Base-by-base conservation (phyloP, 331 rosid species). In the Malus hybrid region DNA sequence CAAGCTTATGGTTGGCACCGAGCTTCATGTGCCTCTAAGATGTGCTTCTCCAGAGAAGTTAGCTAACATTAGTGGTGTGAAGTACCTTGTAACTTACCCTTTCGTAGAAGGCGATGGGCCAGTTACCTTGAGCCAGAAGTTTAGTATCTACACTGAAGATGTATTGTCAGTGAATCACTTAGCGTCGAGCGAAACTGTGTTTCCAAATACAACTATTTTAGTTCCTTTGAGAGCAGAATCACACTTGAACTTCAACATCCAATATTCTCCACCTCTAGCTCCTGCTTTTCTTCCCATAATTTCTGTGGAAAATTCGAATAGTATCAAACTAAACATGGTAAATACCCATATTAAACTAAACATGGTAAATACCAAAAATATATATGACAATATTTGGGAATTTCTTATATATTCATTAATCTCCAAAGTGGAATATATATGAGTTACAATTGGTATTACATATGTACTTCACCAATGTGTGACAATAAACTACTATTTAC, bases 71-170 rank as follows among this genome's bases (percentile, higher is more conserved):
- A 71, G 52, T 52, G 63, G 79, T 19, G 74, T 87, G 44, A 76
- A 87, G 70, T 76, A 84, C 75, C 89, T 87, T 79, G 85, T 89
- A 7, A 85, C 92, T 66, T 89, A 87, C 87, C 97, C 93, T 77
- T 1, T 89, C 19, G 20, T 86, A 6, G 63, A 12, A 74, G 82
- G 72, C 10, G 92, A 88, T 55, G 42, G 8, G 13, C 66, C 64
- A 5, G 55, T 6, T 1, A 39, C 1, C 64, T 30, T 87, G 73
- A 61, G 73, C 19, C 7, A 42, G 30, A 87, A 84, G 75, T 89
- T 91, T 61, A 72, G 77, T 5, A 66, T 89, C 57, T 76, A 84
- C 66, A 15, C 12, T 22, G 80, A 86, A 75, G 86, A 84, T 33
- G 57, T 91, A 42, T 78, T 22, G 28, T 76, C 22, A 57, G 80